Evolutionary conservation across 2,329 filamentous ascomycete species (phyloP).

Genomic region (Aspergillus carbonarius): DNA sequence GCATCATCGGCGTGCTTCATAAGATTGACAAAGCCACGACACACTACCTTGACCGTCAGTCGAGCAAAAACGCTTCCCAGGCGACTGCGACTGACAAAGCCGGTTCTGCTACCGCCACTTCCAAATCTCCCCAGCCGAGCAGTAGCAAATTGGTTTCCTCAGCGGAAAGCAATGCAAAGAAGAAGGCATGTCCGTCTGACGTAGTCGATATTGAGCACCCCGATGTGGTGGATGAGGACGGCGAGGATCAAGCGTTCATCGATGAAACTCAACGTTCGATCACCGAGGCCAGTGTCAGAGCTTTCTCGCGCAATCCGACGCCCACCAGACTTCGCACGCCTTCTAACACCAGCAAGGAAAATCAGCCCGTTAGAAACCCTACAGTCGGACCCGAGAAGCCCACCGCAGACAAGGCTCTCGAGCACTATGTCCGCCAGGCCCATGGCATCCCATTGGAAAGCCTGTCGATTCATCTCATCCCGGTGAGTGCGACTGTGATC

Average conservation of each 20-base stretch:
- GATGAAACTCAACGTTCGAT: background rate
- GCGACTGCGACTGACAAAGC: background rate
- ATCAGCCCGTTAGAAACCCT: background rate
- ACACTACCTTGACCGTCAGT: background rate
- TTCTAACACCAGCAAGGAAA: background rate
- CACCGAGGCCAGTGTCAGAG: background rate
- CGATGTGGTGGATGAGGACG: background rate
- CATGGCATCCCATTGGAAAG: constrained; percentile 58
- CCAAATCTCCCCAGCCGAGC: background rate
- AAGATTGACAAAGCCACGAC: background rate
- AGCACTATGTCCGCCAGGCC: constrained; percentile 58
- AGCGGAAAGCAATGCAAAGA: background rate
- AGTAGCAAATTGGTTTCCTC: background rate
- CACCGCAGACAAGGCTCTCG: constrained; percentile 7
- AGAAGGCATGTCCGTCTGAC: background rate
- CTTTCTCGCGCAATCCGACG: background rate
- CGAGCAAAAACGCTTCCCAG: background rate
- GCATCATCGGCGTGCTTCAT: background rate
- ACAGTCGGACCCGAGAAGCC: background rate
- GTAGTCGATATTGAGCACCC: background rate
- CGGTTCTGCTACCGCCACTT: background rate
- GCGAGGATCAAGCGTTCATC: background rate
- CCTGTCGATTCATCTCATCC: constrained; percentile 59
- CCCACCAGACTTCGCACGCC: background rate
- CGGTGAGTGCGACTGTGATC: constrained; percentile 59